These are phyloP conservation scores for Priceomyces fermenticarens DNA, from an alignment of 805 yeast genomes.

Conservation along the genomic window DNA sequence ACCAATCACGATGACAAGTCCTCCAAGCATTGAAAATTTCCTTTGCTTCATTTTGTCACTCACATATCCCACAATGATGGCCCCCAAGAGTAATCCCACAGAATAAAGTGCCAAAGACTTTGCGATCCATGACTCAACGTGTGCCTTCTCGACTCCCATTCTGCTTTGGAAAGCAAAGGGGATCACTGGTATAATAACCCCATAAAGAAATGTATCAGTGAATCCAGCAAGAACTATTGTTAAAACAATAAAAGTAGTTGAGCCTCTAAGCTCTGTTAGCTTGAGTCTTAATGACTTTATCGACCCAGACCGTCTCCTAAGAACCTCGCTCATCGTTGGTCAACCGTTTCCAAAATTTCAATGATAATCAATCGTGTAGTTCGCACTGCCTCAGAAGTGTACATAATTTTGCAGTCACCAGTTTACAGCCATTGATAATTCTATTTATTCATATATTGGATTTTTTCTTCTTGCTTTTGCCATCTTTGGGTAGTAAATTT, in stretches of 20 bases:
- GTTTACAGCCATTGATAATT: too few relatives aligned
- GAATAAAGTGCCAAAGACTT: background rate
- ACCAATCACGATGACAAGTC: background rate
- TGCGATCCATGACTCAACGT: background rate
- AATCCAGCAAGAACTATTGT: background rate
- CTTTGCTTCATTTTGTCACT: background rate
- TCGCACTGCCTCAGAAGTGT: too few relatives aligned
- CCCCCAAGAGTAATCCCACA: background rate
- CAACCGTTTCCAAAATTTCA: too few relatives aligned
- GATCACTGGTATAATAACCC: background rate
- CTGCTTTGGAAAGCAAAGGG: slow-evolving; percentile 1
- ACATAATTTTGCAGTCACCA: too few relatives aligned
- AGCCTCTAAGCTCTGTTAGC: background rate
- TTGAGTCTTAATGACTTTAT: too few relatives aligned
- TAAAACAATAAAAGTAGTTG: background rate
- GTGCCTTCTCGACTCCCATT: background rate
- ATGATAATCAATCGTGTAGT: too few relatives aligned
- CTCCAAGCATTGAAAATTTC: background rate
- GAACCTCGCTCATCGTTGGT: too few relatives aligned
- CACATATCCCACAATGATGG: background rate
- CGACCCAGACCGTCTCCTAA: too few relatives aligned
- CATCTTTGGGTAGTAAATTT: too few relatives aligned
- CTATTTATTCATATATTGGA: too few relatives aligned
- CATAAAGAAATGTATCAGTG: background rate
- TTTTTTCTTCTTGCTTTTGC: too few relatives aligned